These are phyloP conservation scores for Hypericum androsaemum DNA, from an alignment of 345 rosid species.

Conservation along the genomic window DNA sequence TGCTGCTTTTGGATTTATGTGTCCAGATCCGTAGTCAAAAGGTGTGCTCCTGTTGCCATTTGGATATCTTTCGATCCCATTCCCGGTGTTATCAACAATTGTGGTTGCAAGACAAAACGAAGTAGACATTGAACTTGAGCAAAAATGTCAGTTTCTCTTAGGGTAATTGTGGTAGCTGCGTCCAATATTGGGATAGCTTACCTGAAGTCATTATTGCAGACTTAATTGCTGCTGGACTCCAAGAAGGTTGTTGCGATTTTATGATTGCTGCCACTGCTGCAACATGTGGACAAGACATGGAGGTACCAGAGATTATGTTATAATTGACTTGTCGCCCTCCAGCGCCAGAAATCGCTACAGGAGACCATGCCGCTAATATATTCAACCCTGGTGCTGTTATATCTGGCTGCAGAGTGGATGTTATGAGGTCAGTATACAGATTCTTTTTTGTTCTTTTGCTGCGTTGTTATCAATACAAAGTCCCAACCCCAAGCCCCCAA, in stretches of 20 bases:
- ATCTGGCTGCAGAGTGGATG: constrained; percentile 28
- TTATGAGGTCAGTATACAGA: neutral
- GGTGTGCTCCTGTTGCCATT: constrained; percentile 29
- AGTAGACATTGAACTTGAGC: neutral
- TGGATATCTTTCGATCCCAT: constrained; percentile 29
- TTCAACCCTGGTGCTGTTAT: constrained; percentile 40
- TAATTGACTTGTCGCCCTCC: constrained; percentile 21
- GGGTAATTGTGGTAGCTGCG: neutral
- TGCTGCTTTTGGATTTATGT: constrained; percentile 33
- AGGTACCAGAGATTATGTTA: constrained; percentile 39
- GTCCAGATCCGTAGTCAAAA: constrained; percentile 53
- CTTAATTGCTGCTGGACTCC: constrained; percentile 45
- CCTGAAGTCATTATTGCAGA: constrained; percentile 58
- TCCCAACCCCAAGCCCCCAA: too few species aligned
- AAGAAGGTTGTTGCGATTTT: constrained; percentile 34
- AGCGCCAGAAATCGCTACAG: constrained; percentile 16
- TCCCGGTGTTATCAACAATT: constrained; percentile 22
- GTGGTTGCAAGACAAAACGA: constrained; percentile 21
- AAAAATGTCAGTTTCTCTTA: neutral
- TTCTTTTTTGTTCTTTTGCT: too few species aligned
- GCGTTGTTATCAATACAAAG: too few species aligned
- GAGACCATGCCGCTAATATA: constrained; percentile 47
- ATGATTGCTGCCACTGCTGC: constrained; percentile 36
- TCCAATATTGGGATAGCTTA: constrained; percentile 12
- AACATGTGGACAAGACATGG: constrained; percentile 48